phyloP scores from a whole-genome alignment of 2,329 filamentous ascomycete genomes.

The Acrocalymma vagum region DNA sequence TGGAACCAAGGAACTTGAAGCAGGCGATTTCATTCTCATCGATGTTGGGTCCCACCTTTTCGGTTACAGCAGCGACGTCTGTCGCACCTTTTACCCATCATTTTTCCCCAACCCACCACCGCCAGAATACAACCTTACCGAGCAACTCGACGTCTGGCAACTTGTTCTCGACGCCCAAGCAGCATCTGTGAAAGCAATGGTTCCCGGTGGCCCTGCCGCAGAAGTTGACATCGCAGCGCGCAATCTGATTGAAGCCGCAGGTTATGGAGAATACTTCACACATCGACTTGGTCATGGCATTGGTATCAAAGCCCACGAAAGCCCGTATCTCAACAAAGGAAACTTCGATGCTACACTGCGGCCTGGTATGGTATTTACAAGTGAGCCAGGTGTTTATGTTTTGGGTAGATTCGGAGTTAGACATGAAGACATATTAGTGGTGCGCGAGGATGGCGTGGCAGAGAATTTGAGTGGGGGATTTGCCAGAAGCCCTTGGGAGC shows the following conservation, averaged over 20 bases:
- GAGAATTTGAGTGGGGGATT: conserved; percentile 64
- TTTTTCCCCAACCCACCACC: conserved; percentile 27
- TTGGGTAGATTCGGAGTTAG: conserved; percentile 67
- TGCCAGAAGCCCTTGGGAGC: conserved; percentile 63
- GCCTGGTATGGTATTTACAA: conserved; percentile 70
- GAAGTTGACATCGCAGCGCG: conserved; percentile 69
- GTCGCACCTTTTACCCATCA: conserved; percentile 65
- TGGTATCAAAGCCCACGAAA: conserved; percentile 72
- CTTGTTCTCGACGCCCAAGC: conserved; percentile 70
- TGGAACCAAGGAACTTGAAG: conserved; percentile 58
- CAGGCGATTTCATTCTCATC: conserved; percentile 68
- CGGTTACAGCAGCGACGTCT: conserved; percentile 71
- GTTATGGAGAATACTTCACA: conserved; percentile 68
- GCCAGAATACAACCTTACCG: conserved; percentile 32
- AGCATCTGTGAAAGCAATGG: conserved; percentile 61
- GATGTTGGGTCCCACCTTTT: conserved; percentile 70
- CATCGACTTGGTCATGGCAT: conserved; percentile 71
- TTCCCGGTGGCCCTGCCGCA: conserved; percentile 63
- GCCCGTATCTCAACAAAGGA: conserved; percentile 70
- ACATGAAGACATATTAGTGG: conserved; percentile 69
- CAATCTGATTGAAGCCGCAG: conserved; percentile 64
- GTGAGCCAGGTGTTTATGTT: conserved; percentile 70
- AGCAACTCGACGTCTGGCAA: conserved; percentile 67
- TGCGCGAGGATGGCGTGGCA: conserved; percentile 62
- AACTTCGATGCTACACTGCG: conserved; percentile 59